These are phyloP conservation scores for Clausena lansium DNA, from an alignment of 345 rosid species.

Conservation along the genomic window DNA sequence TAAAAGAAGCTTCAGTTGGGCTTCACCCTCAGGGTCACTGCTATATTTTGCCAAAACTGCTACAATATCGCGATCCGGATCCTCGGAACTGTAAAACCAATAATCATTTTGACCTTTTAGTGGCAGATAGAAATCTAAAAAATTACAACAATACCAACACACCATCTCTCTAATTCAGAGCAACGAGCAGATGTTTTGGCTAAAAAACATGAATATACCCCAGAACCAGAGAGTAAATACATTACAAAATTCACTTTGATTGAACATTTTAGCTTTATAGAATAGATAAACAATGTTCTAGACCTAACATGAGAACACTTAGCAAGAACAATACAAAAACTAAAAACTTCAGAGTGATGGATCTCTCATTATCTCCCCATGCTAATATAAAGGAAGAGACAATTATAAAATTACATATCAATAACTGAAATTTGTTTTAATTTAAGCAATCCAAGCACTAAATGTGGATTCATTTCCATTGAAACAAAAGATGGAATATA, in stretches of 20 bases:
- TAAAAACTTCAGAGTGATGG: not conserved
- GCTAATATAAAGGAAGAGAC: not conserved
- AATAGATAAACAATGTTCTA: not conserved
- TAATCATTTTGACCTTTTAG: not conserved
- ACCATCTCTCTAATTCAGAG: not conserved
- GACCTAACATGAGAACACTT: no score
- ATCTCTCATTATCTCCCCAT: constrained; percentile 7
- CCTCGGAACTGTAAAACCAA: constrained; percentile 56
- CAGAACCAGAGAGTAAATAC: not conserved
- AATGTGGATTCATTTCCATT: not conserved
- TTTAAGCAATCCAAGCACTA: not conserved
- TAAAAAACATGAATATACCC: not conserved
- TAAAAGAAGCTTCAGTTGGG: constrained; percentile 56
- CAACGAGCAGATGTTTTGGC: not conserved
- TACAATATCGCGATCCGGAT: constrained; percentile 57
- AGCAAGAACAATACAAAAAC: no score
- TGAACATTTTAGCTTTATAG: not conserved
- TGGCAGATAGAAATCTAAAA: not conserved
- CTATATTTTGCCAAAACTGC: constrained; percentile 55
- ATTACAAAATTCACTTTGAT: constrained; percentile 2
- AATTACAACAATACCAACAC: not conserved
- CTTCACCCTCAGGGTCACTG: constrained; percentile 55
- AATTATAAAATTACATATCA: no score
- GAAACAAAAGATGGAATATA: not conserved
- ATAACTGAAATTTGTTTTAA: constrained; percentile 5